Evolutionary conservation across 257 asterid genomes (phyloP), one percentile per base, ranked within the genome.

Genomic region (Rhazya stricta): DNA sequence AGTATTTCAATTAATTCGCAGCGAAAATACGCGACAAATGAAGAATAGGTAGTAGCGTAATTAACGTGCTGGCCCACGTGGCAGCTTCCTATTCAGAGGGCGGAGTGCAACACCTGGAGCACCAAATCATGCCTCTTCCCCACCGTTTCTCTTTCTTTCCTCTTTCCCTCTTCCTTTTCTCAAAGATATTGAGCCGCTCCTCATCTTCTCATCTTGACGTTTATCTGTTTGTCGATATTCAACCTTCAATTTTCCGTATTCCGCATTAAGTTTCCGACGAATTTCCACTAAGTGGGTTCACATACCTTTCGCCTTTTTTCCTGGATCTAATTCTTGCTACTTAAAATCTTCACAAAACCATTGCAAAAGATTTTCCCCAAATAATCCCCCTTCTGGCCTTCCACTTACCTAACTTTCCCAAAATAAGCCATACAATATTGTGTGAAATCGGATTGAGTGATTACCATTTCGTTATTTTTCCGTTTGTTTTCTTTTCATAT

Each of bases 261-360:
- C 51, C 21, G 50, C 51, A 66, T 19, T 66, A 37, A n/a, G 5
- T 53, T 42, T 41, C 29, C 34, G 0, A 61, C 30, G 9, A 8
- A 19, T 72, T 63, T 16, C 27, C 3, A 13, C 58, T 21, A 19
- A n/a, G 13, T 32, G n/a, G 0, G 3, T 65, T 29, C n/a, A 21
- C 32, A 62, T 32, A 9, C 65, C 6, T 5, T 36, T 1, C 10
- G 4, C 30, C 7, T 11, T 18, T 32, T 13, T 5, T 12, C 19
- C 11, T 45, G 70, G 79, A 75, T 75, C 79, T 51, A 42, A 42
- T 42, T n/a, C 71, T 66, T 51, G 9, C 8, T 48, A 7, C 39
- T 13, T 6, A 3, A 60, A 45, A 46, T 58, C 77, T 29, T 73
- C 57, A 57, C 0, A 19, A 3, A 43, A n/a, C 73, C 19, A 48